Percentiles rank a stretch among this genome's conserved stretches.
Evolutionary conservation across 2,329 filamentous ascomycete species (phyloP).

Genomic region (Sclerotinia subarctica): DNA sequence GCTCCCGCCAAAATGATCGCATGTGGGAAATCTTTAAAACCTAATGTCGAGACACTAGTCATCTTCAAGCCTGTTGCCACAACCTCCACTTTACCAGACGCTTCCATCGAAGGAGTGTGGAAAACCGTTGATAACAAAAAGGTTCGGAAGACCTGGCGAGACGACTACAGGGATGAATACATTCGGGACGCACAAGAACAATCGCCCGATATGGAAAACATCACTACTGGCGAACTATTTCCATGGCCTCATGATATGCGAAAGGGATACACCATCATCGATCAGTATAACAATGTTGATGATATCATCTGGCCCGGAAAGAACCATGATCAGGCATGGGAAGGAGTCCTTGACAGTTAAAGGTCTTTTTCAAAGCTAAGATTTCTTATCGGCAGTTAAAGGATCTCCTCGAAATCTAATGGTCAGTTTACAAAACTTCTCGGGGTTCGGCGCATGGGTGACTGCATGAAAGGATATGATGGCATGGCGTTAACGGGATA

Average conservation of each 20-base stretch:
- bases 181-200: background rate
- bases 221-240: background rate
- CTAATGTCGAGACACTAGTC: background rate
- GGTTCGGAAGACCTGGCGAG: background rate
- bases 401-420: background rate
- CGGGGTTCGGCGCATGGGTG: background rate
- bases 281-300: background rate
- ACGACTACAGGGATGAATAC: background rate
- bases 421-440: too few relatives aligned
- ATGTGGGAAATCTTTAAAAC: background rate
- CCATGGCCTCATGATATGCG: constrained; percentile 3
- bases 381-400: background rate
- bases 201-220: background rate
- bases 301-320: background rate
- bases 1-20: background rate
- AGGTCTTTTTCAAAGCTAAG: background rate
- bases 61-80: background rate
- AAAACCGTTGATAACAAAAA: background rate
- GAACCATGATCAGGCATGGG: background rate
- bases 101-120: background rate
- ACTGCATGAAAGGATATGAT: background rate
- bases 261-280: background rate
- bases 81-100: background rate
- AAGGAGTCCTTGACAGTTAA: background rate
- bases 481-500: background rate